Base-by-base conservation (phyloP, 768 basidiomycete species). In the Mycena epipterygia region DNA sequence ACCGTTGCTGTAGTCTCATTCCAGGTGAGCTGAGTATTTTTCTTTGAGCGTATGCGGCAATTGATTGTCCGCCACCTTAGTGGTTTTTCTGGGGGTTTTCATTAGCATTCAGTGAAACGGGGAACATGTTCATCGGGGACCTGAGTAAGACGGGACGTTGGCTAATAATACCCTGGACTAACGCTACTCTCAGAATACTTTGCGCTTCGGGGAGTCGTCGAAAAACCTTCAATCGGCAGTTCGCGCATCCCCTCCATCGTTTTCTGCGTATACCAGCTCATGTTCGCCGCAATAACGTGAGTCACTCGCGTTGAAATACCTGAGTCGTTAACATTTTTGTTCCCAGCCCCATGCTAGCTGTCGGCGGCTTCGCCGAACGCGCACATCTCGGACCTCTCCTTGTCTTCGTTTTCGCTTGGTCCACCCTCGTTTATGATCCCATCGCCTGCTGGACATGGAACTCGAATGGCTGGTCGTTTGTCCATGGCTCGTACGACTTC, bases 81-180 rank as follows among this genome's bases (percentile, higher is more conserved):
- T 96, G 95, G 95, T 96, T 95, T 84, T 96, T 97, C 87, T 98
- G 97, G 97, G 97, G 97, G 0, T 98, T 88, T 82, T 97, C 96
- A 3, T 85, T 98, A 25, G 89, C 97, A 0, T 98, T 99, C 84
- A 93, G 93, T 68, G 93, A 95, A 3, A 89, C 86, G 0, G 95
- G 86, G 4, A 85, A 81, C 71, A 70, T 75, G 23, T 99, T 87
- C 81, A 98, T 99, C 72, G 97, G 97, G 12, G 84, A 97, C 75
- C 87, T 99, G 35, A 86, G 93, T 73, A 23, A 19, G 63, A 17
- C 17, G 57, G 39, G 5, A n/a, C 42, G 48, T 30, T 25, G 41
- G 29, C 21, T 14, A 17, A 37, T 41, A 19, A 19, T 17, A 3
- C 19, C 8, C 7, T 21, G 21, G 16, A 21, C 44, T 71, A 58